phyloP scores from a whole-genome alignment of 2,329 filamentous ascomycete species.

The Fulvia fulva region DNA sequence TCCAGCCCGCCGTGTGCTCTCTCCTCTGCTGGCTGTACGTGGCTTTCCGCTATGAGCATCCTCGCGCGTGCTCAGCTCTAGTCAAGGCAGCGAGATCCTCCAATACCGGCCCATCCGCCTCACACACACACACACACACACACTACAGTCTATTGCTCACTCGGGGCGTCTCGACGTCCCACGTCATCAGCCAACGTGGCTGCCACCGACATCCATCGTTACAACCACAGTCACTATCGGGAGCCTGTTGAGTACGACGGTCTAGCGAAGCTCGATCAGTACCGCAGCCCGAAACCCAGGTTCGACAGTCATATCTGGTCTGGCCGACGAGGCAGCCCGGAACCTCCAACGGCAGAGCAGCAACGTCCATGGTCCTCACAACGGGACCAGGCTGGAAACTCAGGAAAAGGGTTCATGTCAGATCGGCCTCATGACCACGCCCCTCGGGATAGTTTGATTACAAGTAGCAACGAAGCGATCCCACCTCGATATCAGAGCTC shows the following conservation, averaged over 20 bases:
- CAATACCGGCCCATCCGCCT: background rate
- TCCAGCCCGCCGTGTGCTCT: background rate
- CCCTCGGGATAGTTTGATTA: constrained; percentile 23
- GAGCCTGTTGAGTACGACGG: constrained; percentile 14
- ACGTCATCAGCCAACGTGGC: constrained; percentile 30
- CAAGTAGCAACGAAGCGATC: constrained; percentile 14
- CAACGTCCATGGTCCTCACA: constrained; percentile 32
- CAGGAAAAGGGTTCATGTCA: constrained; percentile 35
- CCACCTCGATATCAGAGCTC: background rate
- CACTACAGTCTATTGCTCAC: background rate
- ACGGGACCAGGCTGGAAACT: constrained; percentile 24
- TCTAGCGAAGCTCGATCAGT: constrained; percentile 7
- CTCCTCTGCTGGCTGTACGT: background rate
- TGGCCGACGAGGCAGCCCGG: constrained; percentile 14
- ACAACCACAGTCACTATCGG: constrained; percentile 25
- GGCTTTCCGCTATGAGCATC: constrained; percentile 11
- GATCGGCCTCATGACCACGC: constrained; percentile 26
- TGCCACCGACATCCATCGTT: constrained; percentile 27
- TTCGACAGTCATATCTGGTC: constrained; percentile 8
- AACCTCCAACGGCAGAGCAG: constrained; percentile 18
- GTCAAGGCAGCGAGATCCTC: constrained; percentile 3
- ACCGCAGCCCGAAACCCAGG: constrained; percentile 7
- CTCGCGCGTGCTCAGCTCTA: constrained; percentile 8
- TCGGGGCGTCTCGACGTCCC: constrained; percentile 26
- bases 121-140: constrained; percentile 4